These are phyloP conservation scores for Fusarium armeniacum DNA, from an alignment of 2,329 filamentous ascomycete species.

Conservation along the genomic window DNA sequence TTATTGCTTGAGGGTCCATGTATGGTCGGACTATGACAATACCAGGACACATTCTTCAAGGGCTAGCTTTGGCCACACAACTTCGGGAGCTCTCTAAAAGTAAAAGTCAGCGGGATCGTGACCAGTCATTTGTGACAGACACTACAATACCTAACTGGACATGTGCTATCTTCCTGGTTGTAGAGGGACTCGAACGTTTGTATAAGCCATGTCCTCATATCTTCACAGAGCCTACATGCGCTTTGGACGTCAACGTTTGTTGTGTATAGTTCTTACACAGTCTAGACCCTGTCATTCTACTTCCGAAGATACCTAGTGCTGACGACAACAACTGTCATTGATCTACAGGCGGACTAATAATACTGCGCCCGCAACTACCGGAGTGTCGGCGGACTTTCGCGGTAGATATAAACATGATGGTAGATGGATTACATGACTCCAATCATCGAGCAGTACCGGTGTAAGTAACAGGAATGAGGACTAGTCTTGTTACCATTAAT, in stretches of 20 bases:
- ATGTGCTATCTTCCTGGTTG: neutral
- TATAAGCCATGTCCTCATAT: neutral
- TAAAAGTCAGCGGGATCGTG: neutral
- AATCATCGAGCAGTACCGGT: no score
- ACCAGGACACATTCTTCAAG: neutral
- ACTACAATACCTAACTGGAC: neutral
- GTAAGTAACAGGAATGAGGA: neutral
- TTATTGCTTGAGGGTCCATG: neutral
- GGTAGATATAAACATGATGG: neutral
- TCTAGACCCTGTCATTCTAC: neutral
- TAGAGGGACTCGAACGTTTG: no score
- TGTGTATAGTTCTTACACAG: neutral
- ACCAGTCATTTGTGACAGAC: neutral
- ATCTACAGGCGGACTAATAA: neutral
- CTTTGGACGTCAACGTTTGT: no score
- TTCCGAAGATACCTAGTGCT: neutral
- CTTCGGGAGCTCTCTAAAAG: neutral
- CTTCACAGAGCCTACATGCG: neutral
- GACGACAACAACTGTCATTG: neutral
- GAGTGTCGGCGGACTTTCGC: neutral
- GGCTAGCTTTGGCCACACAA: neutral
- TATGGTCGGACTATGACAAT: neutral
- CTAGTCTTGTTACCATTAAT: neutral
- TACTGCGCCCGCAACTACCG: constrained; percentile 5
- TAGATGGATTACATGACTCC: neutral